Conservation (phyloP, 2,329 filamentous ascomycete species). For the Ceratocystis destructans region DNA sequence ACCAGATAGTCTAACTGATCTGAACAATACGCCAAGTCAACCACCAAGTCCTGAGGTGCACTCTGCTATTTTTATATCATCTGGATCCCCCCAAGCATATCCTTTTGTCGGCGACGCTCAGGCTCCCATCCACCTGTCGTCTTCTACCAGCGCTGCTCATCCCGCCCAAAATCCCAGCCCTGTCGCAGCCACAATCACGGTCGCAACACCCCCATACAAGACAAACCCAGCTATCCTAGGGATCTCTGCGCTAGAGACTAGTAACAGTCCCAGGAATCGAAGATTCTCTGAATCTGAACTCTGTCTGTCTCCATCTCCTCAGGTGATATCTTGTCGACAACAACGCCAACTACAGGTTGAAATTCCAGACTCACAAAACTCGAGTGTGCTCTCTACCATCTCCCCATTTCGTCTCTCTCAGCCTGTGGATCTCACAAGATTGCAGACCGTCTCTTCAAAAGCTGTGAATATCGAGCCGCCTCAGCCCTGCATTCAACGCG, state of each 20-base stretch:
- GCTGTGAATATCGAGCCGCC: not conserved
- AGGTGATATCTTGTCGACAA: not conserved
- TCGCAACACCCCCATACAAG: not conserved
- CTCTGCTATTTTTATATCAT: not conserved
- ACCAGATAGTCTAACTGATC: not conserved
- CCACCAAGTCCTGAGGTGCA: not conserved
- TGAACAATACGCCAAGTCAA: not conserved
- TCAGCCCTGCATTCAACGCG: not conserved
- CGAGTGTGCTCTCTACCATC: not conserved
- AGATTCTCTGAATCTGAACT: not conserved
- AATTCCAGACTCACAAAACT: conserved; percentile 17
- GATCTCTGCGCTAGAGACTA: not conserved
- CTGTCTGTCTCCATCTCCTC: not conserved
- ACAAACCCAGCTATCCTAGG: not conserved
- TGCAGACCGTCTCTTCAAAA: not conserved
- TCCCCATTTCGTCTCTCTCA: not conserved
- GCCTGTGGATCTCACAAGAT: not conserved
- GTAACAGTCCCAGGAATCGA: not conserved
- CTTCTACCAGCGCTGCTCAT: not conserved
- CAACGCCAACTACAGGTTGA: not conserved
- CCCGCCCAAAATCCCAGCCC: not conserved
- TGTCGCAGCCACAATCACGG: not conserved
- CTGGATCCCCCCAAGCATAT: not conserved
- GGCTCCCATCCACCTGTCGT: not conserved
- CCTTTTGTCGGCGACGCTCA: not conserved